Evolutionary conservation across 2,329 filamentous ascomycete genomes (phyloP).

Genomic region (Fusarium sp.): DNA sequence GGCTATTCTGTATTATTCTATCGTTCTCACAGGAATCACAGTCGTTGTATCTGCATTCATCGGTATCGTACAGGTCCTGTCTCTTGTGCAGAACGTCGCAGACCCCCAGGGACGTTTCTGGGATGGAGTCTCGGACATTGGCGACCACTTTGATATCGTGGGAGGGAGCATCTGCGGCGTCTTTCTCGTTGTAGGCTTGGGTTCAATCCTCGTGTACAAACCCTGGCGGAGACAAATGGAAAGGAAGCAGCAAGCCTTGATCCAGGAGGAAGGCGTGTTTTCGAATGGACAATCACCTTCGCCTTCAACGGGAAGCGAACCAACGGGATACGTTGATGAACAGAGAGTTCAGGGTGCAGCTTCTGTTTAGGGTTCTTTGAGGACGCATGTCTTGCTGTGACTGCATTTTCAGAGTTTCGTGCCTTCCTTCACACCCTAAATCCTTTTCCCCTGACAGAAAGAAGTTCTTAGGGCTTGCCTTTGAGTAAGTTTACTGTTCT

Average conservation of each 20-base stretch:
- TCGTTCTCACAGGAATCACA: conserved; percentile 86
- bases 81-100: conserved; percentile 81
- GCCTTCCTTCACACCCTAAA: neutral
- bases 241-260: conserved; percentile 35
- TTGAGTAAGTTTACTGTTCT: too few relatives aligned
- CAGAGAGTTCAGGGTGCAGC: neutral
- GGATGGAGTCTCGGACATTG: conserved; percentile 83
- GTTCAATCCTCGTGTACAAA: conserved; percentile 80
- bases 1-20: conserved; percentile 95
- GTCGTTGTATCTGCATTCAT: conserved; percentile 88
- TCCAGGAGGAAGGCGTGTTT: conserved; percentile 26
- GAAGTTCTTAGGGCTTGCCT: too few relatives aligned
- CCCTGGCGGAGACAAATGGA: conserved; percentile 76
- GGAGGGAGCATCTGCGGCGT: conserved; percentile 88
- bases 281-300: conserved; percentile 19
- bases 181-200: conserved; percentile 81
- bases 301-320: conserved; percentile 6
- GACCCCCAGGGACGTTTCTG: conserved; percentile 84
- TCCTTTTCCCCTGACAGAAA: too few relatives aligned
- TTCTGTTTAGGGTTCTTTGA: neutral
- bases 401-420: too few relatives aligned
- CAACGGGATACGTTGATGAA: neutral
- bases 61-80: conserved; percentile 86
- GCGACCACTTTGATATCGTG: conserved; percentile 87
- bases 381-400: neutral